A percentile compares a stretch with the other conserved stretches of the same genome.
Conservation (phyloP, 2,329 filamentous ascomycete genomes). For the Aspergillus pseudoviridinutans region DNA sequence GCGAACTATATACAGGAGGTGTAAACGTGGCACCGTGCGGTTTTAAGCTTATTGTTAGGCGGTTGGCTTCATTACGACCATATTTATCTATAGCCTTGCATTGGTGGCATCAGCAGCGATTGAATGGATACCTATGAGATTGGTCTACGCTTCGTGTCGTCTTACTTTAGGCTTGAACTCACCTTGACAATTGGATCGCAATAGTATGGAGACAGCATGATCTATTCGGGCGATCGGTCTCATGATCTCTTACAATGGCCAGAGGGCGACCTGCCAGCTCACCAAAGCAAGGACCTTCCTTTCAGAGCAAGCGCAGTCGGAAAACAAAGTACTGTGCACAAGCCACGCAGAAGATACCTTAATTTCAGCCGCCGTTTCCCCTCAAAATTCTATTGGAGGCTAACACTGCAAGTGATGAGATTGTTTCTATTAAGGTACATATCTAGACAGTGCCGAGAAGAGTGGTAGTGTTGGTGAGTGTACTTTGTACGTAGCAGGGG, state of each 20-base stretch:
- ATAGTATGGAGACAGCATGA: not conserved
- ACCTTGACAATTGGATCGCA: not conserved
- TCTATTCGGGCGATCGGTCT: not conserved
- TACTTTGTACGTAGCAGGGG: too few species aligned
- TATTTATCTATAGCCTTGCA: not conserved
- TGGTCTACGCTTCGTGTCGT: too few species aligned
- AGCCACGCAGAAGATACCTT: not conserved
- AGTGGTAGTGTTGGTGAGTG: not conserved
- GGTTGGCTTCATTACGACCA: not conserved
- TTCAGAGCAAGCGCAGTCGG: not conserved
- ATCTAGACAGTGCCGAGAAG: not conserved
- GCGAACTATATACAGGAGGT: constrained; percentile 86
- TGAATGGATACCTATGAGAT: too few species aligned
- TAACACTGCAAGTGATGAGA: not conserved
- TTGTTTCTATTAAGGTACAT: not conserved
- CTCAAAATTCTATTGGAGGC: not conserved
- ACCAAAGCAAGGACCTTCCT: not conserved
- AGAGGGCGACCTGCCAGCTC: not conserved
- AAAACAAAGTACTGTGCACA: not conserved
- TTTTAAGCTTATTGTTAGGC: not conserved
- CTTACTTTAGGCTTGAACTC: too few species aligned
- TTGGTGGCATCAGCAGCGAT: not conserved
- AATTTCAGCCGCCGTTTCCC: not conserved
- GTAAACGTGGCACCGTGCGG: constrained; percentile 27
- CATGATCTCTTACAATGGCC: not conserved